Evolutionary conservation across 2,329 filamentous ascomycete genomes (phyloP).

Genomic region (Lojkania enalia): DNA sequence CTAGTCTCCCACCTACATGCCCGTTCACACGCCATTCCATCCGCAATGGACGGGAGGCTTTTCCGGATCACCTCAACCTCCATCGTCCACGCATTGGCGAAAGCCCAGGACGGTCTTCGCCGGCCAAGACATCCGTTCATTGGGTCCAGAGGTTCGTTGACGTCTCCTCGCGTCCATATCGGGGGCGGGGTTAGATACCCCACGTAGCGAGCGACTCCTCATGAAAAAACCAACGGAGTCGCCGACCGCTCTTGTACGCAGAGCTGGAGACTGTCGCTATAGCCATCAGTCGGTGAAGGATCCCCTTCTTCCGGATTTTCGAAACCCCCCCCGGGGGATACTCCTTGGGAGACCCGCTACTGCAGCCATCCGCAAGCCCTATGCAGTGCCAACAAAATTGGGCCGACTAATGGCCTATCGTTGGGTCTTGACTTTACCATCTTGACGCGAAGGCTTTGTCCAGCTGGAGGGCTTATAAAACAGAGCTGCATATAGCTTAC

Average conservation of each 20-base stretch:
- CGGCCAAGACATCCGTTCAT: constrained; percentile 12
- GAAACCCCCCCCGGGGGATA: not conserved
- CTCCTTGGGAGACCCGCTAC: not conserved
- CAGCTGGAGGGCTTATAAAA: not conserved
- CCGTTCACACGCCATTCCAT: constrained; percentile 6
- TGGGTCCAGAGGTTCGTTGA: constrained; percentile 9
- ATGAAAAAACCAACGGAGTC: constrained; percentile 13
- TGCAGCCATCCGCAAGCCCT: constrained; percentile 6
- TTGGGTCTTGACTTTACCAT: not conserved
- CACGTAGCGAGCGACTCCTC: constrained; percentile 10
- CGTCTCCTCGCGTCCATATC: constrained; percentile 3
- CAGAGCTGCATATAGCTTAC: constrained; percentile 1
- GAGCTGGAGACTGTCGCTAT: constrained; percentile 10
- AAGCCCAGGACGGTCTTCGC: constrained; percentile 8
- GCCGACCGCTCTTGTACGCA: constrained; percentile 22
- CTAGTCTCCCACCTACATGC: too few relatives aligned
- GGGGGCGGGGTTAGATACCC: constrained; percentile 12
- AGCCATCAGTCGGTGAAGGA: constrained; percentile 18
- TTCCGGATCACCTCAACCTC: constrained; percentile 5
- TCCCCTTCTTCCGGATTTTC: constrained; percentile 3
- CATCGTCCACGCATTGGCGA: constrained; percentile 5
- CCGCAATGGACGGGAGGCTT: constrained; percentile 5
- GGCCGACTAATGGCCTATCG: not conserved
- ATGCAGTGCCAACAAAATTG: constrained; percentile 5
- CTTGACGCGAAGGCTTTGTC: constrained; percentile 1